These are phyloP conservation scores for Volvox reticuliferus DNA, from an alignment of 139 green algal genomes.

Conservation along the genomic window DNA sequence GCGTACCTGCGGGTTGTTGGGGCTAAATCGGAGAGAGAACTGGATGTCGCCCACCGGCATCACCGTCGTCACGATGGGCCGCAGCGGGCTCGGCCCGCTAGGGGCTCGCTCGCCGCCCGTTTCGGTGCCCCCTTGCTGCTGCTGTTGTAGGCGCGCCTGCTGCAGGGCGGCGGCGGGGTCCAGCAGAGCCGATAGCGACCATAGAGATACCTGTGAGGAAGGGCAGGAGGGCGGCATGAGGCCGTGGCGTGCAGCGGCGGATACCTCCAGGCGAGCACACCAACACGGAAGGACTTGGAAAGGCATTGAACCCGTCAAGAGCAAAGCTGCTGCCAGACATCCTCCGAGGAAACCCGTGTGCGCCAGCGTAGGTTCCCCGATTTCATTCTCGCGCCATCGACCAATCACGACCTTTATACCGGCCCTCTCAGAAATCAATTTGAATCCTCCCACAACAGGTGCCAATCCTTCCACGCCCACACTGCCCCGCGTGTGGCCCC, in stretches of 20 bases:
- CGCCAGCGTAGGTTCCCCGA: no score
- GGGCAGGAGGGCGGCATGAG: neutral
- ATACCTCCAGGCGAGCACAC: no score
- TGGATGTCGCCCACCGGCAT: slow-evolving; percentile 76
- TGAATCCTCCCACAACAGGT: no score
- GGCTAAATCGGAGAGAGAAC: slow-evolving; percentile 70
- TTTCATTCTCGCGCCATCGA: no score
- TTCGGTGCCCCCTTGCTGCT: neutral
- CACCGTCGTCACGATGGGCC: slow-evolving; percentile 46
- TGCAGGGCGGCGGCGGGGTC: slow-evolving; percentile 3
- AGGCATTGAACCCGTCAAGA: no score
- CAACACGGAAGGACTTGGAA: no score
- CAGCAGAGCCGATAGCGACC: slow-evolving; percentile 59
- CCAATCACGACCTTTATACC: no score
- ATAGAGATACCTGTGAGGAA: slow-evolving; percentile 59
- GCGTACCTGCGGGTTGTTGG: slow-evolving; percentile 55
- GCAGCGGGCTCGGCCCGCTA: neutral
- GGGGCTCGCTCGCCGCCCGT: neutral
- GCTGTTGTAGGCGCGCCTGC: neutral
- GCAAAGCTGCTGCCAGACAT: no score
- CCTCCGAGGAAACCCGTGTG: no score
- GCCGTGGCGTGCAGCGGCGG: no score
- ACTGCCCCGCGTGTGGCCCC: neutral
- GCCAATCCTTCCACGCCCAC: neutral
- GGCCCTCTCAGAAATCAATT: no score